Conservation (phyloP, 331 rosid genomes). For the Malus hybrid region DNA sequence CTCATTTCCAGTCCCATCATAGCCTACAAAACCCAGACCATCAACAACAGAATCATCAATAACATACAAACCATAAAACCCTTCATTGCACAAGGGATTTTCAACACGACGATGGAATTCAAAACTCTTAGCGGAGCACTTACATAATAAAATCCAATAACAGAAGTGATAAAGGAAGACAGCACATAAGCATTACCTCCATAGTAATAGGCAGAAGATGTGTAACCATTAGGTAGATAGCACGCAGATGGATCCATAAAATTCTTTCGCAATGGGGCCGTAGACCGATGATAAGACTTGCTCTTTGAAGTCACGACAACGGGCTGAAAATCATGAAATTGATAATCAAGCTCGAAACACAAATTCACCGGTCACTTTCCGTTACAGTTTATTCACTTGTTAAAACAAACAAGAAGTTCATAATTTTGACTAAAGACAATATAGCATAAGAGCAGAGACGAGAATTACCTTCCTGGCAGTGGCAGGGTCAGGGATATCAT, state of each 20-base stretch:
- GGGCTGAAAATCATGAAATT: slow-evolving; percentile 32
- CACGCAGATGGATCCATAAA: slow-evolving; percentile 65
- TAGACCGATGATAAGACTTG: slow-evolving; percentile 58
- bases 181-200: slow-evolving; percentile 42
- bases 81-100: not conserved
- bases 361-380: not conserved
- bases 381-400: not conserved
- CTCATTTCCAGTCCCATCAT: slow-evolving; percentile 56
- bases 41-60: not conserved
- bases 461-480: slow-evolving; percentile 62
- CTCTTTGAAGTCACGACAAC: slow-evolving; percentile 54
- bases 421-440: not conserved
- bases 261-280: slow-evolving; percentile 59
- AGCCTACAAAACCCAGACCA: slow-evolving; percentile 30
- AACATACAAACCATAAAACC: not conserved
- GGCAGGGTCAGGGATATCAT: slow-evolving; percentile 69
- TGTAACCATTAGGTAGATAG: slow-evolving; percentile 71
- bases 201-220: slow-evolving; percentile 59
- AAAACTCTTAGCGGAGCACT: not conserved
- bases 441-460: not conserved
- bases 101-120: not conserved
- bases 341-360: not conserved
- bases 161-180: not conserved
- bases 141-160: not conserved
- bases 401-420: too few species aligned